phyloP scores from a whole-genome alignment of 1,284 basidiomycete genomes.

The Stygiomarasmius scandens region DNA sequence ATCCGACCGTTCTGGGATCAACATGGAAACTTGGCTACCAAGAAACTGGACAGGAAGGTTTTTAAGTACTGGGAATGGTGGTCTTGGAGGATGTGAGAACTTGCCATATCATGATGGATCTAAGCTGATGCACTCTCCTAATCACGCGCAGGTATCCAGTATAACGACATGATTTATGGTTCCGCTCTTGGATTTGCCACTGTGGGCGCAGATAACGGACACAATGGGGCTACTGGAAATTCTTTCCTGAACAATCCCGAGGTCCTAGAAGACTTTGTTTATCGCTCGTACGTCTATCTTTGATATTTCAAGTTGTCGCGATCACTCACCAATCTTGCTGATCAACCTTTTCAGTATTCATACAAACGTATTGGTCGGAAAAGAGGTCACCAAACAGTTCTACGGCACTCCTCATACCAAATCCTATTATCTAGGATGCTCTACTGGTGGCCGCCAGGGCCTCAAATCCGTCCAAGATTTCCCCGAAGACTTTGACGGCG shows the following conservation, averaged over 20 bases:
- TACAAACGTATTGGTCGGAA: slow-evolving; percentile 17
- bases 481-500: too few species aligned
- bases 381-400: slow-evolving; percentile 17
- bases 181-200: slow-evolving; percentile 12
- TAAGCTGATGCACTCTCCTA: too few species aligned
- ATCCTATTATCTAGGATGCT: too few species aligned
- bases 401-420: slow-evolving; percentile 12
- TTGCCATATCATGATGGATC: neutral
- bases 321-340: too few species aligned
- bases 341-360: slow-evolving; percentile 13
- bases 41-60: too few species aligned
- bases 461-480: too few species aligned
- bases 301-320: too few species aligned
- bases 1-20: too few species aligned
- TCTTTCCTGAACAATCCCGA: slow-evolving; percentile 10
- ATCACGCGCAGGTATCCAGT: slow-evolving; percentile 10
- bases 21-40: too few species aligned
- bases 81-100: slow-evolving; percentile 13
- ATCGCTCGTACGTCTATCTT: too few species aligned
- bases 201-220: slow-evolving; percentile 14
- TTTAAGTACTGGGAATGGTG: slow-evolving; percentile 14
- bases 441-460: too few species aligned
- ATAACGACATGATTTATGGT: slow-evolving; percentile 8
- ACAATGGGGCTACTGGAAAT: slow-evolving; percentile 11
- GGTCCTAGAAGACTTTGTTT: slow-evolving; percentile 13